phyloP scores from a whole-genome alignment of 179 eudicot species.

The Beta macrorhiza region DNA sequence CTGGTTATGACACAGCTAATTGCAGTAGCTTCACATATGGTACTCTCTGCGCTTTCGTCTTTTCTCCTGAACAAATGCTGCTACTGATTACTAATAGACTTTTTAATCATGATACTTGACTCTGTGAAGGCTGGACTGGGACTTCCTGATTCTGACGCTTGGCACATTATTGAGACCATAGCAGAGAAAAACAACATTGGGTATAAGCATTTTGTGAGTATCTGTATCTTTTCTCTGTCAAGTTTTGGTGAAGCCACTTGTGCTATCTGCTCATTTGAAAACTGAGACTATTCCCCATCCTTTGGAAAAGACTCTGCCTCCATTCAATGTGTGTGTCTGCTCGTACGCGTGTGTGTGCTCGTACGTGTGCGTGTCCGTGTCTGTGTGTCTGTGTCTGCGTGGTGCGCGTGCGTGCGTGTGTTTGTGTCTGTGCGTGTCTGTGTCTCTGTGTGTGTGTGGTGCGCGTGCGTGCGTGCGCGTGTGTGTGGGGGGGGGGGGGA shows the following conservation, averaged over 20 bases:
- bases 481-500: too few species aligned
- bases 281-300: background rate
- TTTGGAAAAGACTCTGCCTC: background rate
- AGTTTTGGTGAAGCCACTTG: background rate
- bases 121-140: slow-evolving; percentile 89
- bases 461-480: too few species aligned
- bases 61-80: background rate
- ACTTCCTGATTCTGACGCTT: slow-evolving; percentile 84
- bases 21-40: slow-evolving; percentile 84
- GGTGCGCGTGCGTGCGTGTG: too few species aligned
- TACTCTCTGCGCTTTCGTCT: slow-evolving; percentile 34
- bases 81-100: background rate
- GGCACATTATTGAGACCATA: slow-evolving; percentile 90
- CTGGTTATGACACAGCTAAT: slow-evolving; percentile 76
- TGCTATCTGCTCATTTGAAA: background rate
- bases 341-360: too few species aligned
- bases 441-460: too few species aligned
- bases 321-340: background rate
- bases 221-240: background rate
- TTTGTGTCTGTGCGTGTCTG: too few species aligned
- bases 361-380: background rate
- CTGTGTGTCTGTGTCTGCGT: too few species aligned
- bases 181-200: slow-evolving; percentile 96
- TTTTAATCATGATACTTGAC: slow-evolving; percentile 13
- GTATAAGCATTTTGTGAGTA: slow-evolving; percentile 86